Evolutionary conservation across 176 grass and related monocot genomes (phyloP), one percentile per base, ranked within the genome.

Genomic region (Oropetium thomaeum): DNA sequence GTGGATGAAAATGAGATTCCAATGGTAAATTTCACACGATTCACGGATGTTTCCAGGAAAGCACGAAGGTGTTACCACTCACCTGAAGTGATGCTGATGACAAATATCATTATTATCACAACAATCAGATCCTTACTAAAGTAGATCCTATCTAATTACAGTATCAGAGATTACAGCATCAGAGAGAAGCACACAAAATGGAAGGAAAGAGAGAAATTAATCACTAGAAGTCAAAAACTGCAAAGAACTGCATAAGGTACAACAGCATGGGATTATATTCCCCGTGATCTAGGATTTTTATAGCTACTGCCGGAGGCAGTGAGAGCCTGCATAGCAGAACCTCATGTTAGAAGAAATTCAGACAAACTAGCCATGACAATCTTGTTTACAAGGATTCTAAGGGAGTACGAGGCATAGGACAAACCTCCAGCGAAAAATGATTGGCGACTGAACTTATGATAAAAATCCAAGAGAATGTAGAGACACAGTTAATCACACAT

Each of bases 121-220:
- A 79, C 15, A 73, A 45, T 62, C 26, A 68, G 68, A 52, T 58
- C 58, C 15, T 53, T 51, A 58, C 48, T 82, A 40, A 73, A 27
- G 23, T 55, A 44, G 58, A 73, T 22, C 51, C 53, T 87, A 67
- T 62, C 42, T 87, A 83, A 82, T 83, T 87, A 87, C 85, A 83
- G 44, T 32, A 51, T 73, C 70, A 60, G 44, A 67, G 74, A 74
- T 83, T 87, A 87, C 85, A 83, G 44, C 40, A 51, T 73, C 70
- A 60, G 44, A 67, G 74, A 74, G 61, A 27, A 79, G 69, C 68
- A 29, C 51, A 19, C 70, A 63, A 44, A 20, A 27, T 53, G 2
- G 26, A 77, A 45, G 27, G 1, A 7, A 49, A 5, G 45, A 48
- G 7, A 49, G 16, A 49, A 79, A 82, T 47, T 9, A 77, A 61